Base-by-base conservation (phyloP, 257 asterid species). In the Plantago major region DNA sequence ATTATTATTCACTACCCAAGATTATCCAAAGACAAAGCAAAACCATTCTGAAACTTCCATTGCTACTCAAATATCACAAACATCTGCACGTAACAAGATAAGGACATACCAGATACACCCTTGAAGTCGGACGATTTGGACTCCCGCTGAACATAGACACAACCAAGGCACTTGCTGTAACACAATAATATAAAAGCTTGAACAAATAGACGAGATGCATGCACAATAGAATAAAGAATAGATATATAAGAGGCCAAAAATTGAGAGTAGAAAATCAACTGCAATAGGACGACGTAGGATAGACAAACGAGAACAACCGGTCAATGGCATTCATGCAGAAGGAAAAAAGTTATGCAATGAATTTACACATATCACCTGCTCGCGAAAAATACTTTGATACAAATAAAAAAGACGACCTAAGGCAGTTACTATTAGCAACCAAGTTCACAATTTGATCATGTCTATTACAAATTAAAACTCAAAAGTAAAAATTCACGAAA, bases 151-250 rank as follows among this genome's bases (percentile, higher is more conserved):
- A 92, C 99, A 73, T 78, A 92, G 64, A 92, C 87, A 69, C 99
- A 92, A 45, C 99, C 97, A 66, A 92, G 99, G 77, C 99, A 92
- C 79, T 92, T 92, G 83, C 99, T 89, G 91, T 37, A 67, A 73
- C 62, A 52, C 60, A 42, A 73, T 65, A 58, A 43, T 38, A 46
- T 28, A 68, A 51, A 12, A 42, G 17, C 19, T 38, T 66, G 15
- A 52, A 62, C 33, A 50, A 49, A 63, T 42, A 45, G 44, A 37
- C 11, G 15, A 58, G 11, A 42, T 22, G 57, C 51, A 47, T 47
- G 62, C 13, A 18, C 7, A 40, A 47, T 60, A 62, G n/a, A 42
- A 50, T 59, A 33, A 46, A 45, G 37, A 37, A 49, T 10, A 30
- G 30, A 30, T 42, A 14, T 42, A 62, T 10, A 17, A 14, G 11